A percentile compares a stretch with the other conserved stretches of the same genome.
phyloP scores from a whole-genome alignment of 345 rosid genomes.

The Eucalyptus curtisii region DNA sequence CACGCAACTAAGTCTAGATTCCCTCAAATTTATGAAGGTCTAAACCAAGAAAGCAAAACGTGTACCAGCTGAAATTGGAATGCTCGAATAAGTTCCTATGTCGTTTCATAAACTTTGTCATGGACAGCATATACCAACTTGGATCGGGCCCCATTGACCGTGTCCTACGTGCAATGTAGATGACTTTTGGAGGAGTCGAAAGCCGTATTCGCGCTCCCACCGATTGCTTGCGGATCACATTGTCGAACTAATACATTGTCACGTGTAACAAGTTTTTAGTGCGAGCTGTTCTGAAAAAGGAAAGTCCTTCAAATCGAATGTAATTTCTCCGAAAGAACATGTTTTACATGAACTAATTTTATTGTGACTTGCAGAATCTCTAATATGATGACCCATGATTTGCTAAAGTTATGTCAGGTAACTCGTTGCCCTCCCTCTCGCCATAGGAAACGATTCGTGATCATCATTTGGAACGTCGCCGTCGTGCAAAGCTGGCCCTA shows the following conservation, averaged over 20 bases:
- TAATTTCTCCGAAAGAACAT: neutral
- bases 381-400: neutral
- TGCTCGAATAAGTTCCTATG: neutral
- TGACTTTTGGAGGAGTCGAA: neutral
- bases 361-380: neutral
- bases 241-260: neutral
- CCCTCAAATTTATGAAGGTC: neutral
- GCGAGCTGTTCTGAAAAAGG: neutral
- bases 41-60: neutral
- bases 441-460: neutral
- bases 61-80: neutral
- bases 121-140: neutral
- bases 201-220: neutral
- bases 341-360: neutral
- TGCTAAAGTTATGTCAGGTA: neutral
- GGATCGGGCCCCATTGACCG: neutral
- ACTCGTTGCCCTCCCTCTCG: neutral
- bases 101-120: neutral
- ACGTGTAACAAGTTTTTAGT: neutral
- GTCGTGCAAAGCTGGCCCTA: neutral
- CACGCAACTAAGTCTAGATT: neutral
- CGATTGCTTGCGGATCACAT: neutral
- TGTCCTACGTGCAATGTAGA: neutral
- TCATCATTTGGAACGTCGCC: neutral
- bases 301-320: neutral